Evolutionary conservation across 768 basidiomycete species (phyloP).

Genomic region (Paxillus involutus): DNA sequence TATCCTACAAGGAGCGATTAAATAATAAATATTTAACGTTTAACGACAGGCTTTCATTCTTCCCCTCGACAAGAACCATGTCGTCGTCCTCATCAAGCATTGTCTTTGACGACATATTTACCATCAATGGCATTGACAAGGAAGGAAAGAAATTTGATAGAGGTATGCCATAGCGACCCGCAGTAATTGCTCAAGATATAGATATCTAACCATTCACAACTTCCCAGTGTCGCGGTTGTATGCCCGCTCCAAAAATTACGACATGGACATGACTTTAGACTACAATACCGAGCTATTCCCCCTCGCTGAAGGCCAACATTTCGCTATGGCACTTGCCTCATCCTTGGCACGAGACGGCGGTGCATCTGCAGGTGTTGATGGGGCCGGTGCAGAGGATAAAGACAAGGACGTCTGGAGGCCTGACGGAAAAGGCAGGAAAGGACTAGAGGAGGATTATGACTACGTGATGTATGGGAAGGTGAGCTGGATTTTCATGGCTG

Average conservation of each 20-base stretch:
- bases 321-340: conserved; percentile 85
- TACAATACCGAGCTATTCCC: conserved; percentile 92
- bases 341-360: conserved; percentile 63
- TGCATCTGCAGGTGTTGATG: conserved; percentile 46
- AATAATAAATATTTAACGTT: not conserved
- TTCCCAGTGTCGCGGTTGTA: conserved; percentile 84
- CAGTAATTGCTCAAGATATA: not conserved
- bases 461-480: conserved; percentile 99
- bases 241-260: conserved; percentile 86
- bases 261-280: conserved; percentile 92
- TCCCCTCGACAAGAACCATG: conserved; percentile 36
- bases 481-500: not conserved
- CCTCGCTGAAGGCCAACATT: conserved; percentile 61
- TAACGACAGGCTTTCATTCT: not conserved
- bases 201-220: conserved; percentile 5
- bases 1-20: not conserved
- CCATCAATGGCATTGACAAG: conserved; percentile 77
- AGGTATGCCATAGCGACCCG: conserved; percentile 48
- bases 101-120: conserved; percentile 94
- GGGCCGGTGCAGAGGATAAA: conserved; percentile 61
- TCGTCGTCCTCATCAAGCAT: conserved; percentile 65
- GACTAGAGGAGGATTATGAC: conserved; percentile 92
- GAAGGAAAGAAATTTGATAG: conserved; percentile 98
- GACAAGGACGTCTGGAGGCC: conserved; percentile 83
- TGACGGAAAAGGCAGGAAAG: conserved; percentile 76